A percentile compares a stretch with the other conserved stretches of the same genome.
phyloP scores from a whole-genome alignment of 441 rosid species.

The Mallotus repandus region DNA sequence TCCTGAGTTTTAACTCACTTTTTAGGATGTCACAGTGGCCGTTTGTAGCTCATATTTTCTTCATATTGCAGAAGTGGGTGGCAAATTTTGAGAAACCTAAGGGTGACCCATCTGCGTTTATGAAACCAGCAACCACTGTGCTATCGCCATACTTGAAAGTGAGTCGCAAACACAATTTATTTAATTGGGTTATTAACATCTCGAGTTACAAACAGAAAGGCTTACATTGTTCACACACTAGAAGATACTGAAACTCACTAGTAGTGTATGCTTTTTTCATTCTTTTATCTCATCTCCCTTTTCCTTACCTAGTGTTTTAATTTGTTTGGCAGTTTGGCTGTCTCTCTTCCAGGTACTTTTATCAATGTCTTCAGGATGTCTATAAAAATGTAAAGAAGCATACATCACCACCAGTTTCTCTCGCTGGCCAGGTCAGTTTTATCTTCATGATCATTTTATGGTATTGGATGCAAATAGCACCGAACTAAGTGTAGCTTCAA shows the following conservation, averaged over 20 bases:
- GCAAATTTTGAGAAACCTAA: constrained; percentile 97
- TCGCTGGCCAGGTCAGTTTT: constrained; percentile 76
- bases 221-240: neutral
- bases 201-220: no score
- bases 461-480: constrained; percentile 12
- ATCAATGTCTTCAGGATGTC: constrained; percentile 69
- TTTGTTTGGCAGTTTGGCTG: constrained; percentile 84
- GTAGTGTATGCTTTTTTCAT: neutral
- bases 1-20: neutral
- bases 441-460: constrained; percentile 4
- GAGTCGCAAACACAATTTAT: constrained; percentile 29
- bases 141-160: constrained; percentile 96
- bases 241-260: constrained; percentile 5
- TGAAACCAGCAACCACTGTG: constrained; percentile 84
- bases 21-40: neutral
- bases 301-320: constrained; percentile 12
- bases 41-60: constrained; percentile 10
- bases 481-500: constrained; percentile 21
- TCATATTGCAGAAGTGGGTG: constrained; percentile 66
- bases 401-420: constrained; percentile 92
- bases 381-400: constrained; percentile 62
- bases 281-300: neutral
- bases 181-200: neutral
- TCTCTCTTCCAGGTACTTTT: constrained; percentile 93
- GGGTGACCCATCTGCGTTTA: constrained; percentile 87